Evolutionary conservation across 2,329 filamentous ascomycete genomes (phyloP), one percentile per base, ranked within the genome.

Genomic region (Uncinocarpus reesii): DNA sequence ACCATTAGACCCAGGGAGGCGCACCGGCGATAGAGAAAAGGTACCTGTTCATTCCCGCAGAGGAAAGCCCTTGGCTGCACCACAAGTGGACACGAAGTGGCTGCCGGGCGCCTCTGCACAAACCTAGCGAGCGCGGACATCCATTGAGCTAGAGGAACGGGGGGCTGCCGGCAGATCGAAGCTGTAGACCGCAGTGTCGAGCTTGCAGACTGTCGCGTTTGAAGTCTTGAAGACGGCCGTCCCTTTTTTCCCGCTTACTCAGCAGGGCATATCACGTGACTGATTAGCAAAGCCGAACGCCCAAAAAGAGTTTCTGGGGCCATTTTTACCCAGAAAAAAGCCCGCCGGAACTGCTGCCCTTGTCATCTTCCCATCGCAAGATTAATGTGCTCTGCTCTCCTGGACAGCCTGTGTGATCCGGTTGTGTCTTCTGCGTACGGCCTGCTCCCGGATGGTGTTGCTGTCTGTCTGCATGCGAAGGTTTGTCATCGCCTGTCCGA

Each of bases 101-200:
- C 31, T 34, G 41, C 51, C 40, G 46, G 21, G 26, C 42, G 51
- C 44, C 44, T 31, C 34, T 18, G 32, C 40, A 47, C 16, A 23
- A 18, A 40, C 20, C 18, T 49, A 38, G 28, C 41, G 47, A 53
- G 23, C 31, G 49, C 34, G 45, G 42, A 53, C 49, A 52, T 53
- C 52, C 52, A 51, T 52, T 26, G 42, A 51, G 31, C 24, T n/a
- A n/a, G n/a, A 29, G 7, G 16, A n/a, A 31, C n/a, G 20, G 29
- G 41, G 24, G 10, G 24, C 10, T 29, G 4, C 7, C 21, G 21
- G 26, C 28, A 24, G 10, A 11, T 32, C 18, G 35, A 40, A 28
- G 35, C 35, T 18, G 35, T 11, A 3, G 13, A 7, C 34, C 13
- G n/a, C n/a, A n/a, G n/a, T n/a, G n/a, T n/a, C n/a, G n/a, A n/a